Evolutionary conservation across 176 grass and related monocot species (phyloP).

Genomic region (Thalia dealbata): DNA sequence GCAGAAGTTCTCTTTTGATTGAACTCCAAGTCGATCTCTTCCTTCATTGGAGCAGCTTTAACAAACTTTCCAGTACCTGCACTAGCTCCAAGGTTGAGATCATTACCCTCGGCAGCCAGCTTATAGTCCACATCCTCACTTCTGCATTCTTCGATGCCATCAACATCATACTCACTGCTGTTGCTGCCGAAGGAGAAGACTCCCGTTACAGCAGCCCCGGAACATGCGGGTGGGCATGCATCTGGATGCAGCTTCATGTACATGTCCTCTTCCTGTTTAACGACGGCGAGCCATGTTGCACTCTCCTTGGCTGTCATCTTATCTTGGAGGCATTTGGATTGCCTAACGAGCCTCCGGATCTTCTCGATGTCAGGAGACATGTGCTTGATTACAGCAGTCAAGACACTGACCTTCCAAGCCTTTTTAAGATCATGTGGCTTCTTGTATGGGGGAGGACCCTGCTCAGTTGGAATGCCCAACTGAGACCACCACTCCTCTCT

Average conservation of each 20-base stretch:
- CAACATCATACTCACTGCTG: constrained; percentile 58
- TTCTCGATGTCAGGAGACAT: constrained; percentile 84
- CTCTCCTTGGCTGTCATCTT: constrained; percentile 97
- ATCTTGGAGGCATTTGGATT: constrained; percentile 87
- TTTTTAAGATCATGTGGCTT: constrained; percentile 97
- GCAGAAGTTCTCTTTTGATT: constrained; percentile 35
- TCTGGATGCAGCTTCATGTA: constrained; percentile 47
- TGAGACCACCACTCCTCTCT: constrained; percentile 57
- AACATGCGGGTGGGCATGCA: constrained; percentile 13
- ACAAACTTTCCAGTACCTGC: not conserved
- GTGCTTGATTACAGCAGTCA: constrained; percentile 85
- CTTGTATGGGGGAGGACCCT: constrained; percentile 70
- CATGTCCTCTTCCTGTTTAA: constrained; percentile 77
- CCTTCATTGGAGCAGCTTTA: constrained; percentile 37
- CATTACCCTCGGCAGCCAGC: not conserved
- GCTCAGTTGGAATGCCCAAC: constrained; percentile 37
- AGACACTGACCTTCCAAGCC: constrained; percentile 85
- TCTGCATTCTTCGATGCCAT: constrained; percentile 26
- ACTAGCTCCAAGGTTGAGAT: constrained; percentile 20
- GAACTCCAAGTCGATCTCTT: constrained; percentile 37
- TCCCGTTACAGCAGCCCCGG: constrained; percentile 3
- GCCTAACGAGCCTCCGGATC: constrained; percentile 71
- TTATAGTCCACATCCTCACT: constrained; percentile 26
- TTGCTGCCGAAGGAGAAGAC: constrained; percentile 35
- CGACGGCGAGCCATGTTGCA: constrained; percentile 62